Evolutionary conservation across 352 stramenopile genomes (phyloP), one percentile per base, ranked within the genome.

Genomic region (Pythium aphanidermatum): DNA sequence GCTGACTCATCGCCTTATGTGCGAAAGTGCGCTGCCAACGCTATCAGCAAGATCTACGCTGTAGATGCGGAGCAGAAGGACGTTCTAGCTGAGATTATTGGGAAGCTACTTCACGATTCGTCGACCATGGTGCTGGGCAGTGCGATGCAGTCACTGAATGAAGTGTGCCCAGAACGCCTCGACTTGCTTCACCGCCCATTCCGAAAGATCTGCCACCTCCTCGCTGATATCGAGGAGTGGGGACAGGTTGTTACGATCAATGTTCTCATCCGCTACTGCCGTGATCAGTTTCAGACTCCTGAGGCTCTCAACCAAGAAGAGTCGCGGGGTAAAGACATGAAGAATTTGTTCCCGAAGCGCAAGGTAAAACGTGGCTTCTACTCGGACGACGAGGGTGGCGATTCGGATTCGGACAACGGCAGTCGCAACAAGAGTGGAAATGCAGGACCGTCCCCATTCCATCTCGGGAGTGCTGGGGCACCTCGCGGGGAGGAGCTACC

Each of bases 191-290:
- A 99, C 63, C 68, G 67, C 0, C 83, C 78, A 45, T 99, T 96
- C 76, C 82, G 96, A 23, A 98, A 98, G 70, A 72, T 99, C 27
- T 99, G 96, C 74, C 93, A 98, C 59, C 69, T 98, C 44, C 66
- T 99, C 16, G 96, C 95, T 0, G 96, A 99, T 68, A 95, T 99
- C 47, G 96, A 99, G 73, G 96, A 99, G 64, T 99, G 96, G 96
- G 92, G 91, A 6, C 96, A 99, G 60, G 95, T 98, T 25, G 74
- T 97, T n/a, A 80, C 72, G 9, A 73, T 99, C 20, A 86, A 98
- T 51, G 74, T 96, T 40, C 74, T 99, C 31, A 86, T 86, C 27
- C 64, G 95, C n/a, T 99, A 99, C 78, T 96, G 91, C 54, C 74
- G 96, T 35, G 83, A 80, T 27, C 96, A 97, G 61, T 99, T 99